Evolutionary conservation across 148 eudicot genomes (phyloP), one percentile per base, ranked within the genome.

Genomic region (Polygonum maritimum): DNA sequence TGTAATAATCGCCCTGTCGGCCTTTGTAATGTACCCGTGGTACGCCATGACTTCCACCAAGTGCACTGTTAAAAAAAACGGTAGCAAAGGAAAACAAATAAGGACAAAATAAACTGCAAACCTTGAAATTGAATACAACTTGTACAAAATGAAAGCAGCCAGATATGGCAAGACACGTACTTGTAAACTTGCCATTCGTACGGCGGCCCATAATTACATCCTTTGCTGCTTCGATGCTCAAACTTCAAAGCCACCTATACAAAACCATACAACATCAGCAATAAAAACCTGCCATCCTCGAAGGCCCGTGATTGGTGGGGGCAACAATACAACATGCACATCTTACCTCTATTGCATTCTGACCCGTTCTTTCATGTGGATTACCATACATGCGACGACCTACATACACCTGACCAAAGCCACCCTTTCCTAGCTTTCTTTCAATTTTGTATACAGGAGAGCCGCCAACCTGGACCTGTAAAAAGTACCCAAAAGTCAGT

Each of bases 181-280:
- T 81, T 88, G 89, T 91, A 91, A 69, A 91, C 97, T 81, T 86
- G 88, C 97, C 97, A 91, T 77, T 91, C 97, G 62, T 83, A 79
- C 38, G 97, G 94, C 16, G 97, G 92, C 21, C 93, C 92, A 83
- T 85, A 83, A 73, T 77, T 86, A 79, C 97, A 91, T 54, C 97
- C 97, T 81, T 88, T 91, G 81, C 97, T 89, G 74, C 78, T 89
- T 70, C 86, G 84, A 80, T 91, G 97, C 82, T 91, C 97, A 82
- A 91, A 88, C 75, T 91, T 91, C 38, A 91, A 75, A 22, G 97
- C 97, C 47, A 91, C 94, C 97, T 91, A 77, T 16, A 48, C 69
- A 6, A 38, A 67, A 67, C 67, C 41, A 72, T 38, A 57, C 41
- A 51, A 3, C 74, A 45, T 36, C 65, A 55, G 35, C 9, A 54